Evolutionary conservation across 768 basidiomycete genomes (phyloP), one percentile per base, ranked within the genome.

Genomic region (Hygrophorus pudorinus): DNA sequence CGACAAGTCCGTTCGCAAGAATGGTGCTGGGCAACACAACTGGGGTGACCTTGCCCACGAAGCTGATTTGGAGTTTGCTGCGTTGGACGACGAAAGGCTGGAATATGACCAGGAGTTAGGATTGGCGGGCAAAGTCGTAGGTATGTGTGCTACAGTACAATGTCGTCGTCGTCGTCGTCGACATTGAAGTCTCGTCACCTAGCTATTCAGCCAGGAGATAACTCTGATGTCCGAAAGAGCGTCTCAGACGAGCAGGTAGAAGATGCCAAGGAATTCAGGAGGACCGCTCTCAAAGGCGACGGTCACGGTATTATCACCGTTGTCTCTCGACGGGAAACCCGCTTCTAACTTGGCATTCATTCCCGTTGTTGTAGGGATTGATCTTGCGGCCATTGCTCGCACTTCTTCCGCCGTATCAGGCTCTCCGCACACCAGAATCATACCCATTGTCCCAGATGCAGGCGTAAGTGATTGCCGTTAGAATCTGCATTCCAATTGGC

Each of bases 371-470:
- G n/a, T n/a, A 70, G 67, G 63, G 38, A 52, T 72, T 28, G 85
- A 91, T 62, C 73, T 93, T 47, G 71, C 75, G 28, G 70, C 81
- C 44, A 92, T 93, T 54, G 90, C 90, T 11, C 79, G 86, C 53
- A 86, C 86, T 45, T 90, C 87, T 7, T 73, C 71, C 48, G 89
- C 81, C 10, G 75, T 79, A 21, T 78, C 75, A 49, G 65, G 61
- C 48, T 81, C 75, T 50, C 81, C 69, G 31, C 60, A 65, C 44
- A 44, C 42, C 42, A 43, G 33, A 27, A 29, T 17, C 33, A 13
- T 17, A 30, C 27, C 42, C 14, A 30, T 34, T 34, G 20, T 27
- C 14, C 5, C 16, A 7, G 34, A 17, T n/a, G 18, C 32, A 12
- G 29, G 34, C 12, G 42, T 41, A 18, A 41, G 40, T 29, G 24